Evolutionary conservation across 2,329 filamentous ascomycete species (phyloP).

Genomic region (Helminthosporium solani): DNA sequence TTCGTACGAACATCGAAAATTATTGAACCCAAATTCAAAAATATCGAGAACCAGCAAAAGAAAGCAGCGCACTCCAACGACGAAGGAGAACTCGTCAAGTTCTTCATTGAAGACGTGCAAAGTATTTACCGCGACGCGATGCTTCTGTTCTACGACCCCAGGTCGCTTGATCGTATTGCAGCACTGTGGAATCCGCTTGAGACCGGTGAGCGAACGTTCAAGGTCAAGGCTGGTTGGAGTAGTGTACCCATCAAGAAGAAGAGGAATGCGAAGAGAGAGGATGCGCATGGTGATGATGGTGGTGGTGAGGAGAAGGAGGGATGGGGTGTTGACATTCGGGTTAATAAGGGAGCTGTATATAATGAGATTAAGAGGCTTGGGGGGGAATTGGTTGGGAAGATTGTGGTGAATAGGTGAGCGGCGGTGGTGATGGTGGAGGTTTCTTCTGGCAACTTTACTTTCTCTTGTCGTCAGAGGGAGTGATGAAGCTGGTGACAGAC

Average conservation of each 20-base stretch:
- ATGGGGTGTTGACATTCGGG: slow-evolving; percentile 53
- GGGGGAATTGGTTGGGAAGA: slow-evolving; percentile 56
- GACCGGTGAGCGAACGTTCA: slow-evolving; percentile 59
- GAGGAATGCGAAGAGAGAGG: slow-evolving; percentile 15
- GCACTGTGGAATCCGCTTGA: slow-evolving; percentile 66
- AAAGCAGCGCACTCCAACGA: slow-evolving; percentile 42
- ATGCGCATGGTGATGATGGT: too few relatives aligned
- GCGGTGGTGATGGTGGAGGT: too few relatives aligned
- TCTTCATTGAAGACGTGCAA: slow-evolving; percentile 68
- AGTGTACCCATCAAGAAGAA: slow-evolving; percentile 54
- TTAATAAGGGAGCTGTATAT: slow-evolving; percentile 68
- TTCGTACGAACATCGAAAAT: slow-evolving; percentile 42
- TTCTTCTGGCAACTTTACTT: too few relatives aligned
- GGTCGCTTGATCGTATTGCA: slow-evolving; percentile 58
- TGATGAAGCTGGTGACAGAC: too few relatives aligned
- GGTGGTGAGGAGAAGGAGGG: slow-evolving; percentile 45
- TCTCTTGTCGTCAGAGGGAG: too few relatives aligned
- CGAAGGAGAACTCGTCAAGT: slow-evolving; percentile 60
- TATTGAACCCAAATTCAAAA: slow-evolving; percentile 68
- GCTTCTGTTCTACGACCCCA: slow-evolving; percentile 74
- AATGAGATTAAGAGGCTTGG: slow-evolving; percentile 69
- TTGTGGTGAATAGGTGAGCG: slow-evolving; percentile 23
- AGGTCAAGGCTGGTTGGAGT: slow-evolving; percentile 69
- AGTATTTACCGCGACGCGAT: slow-evolving; percentile 66
- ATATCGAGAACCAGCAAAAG: slow-evolving; percentile 61